Evolutionary conservation across 495 filamentous ascomycete species (phyloP), one percentile per base, ranked within the genome.

Genomic region (Daldinia grandis): DNA sequence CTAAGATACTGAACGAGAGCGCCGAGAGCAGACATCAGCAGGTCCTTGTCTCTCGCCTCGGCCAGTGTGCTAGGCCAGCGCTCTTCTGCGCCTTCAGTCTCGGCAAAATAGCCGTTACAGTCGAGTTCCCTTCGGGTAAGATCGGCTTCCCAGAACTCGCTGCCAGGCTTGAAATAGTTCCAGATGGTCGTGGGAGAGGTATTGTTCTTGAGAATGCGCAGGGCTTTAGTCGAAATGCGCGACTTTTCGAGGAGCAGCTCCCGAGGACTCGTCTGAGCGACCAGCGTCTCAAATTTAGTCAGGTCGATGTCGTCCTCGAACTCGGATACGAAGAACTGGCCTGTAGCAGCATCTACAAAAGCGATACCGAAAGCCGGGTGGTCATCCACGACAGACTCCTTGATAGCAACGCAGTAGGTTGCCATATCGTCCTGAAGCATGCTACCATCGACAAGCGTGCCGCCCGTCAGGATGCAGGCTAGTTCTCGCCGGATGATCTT

Each of bases 401-500:
- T 98, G 79, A 99, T 95, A 2, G 96, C 92, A 59, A 95, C 93
- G 80, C 96, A 99, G 79, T 91, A 99, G 0, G 93, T 96, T 2
- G 95, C 93, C 90, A 97, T 97, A 76, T 98, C 96, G 76, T 98
- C 94, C 78, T 98, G 94, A 19, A 99, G 88, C 96, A 99, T 98
- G 67, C 90, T 90, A 14, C 91, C 93, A 58, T 99, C 96, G 40
- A 98, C 94, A 10, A 99, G 86, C 10, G 96, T 99, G 30, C 95
- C 96, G 7, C 88, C 86, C 0, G 96, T 99, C 15, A 98, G 85
- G 37, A 99, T 93, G 74, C 92, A 94, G 7, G 93, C 87, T 28
- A 99, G 85, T 80, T 99, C 94, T 73, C 96, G 87, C 59, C 87
- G 89, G 71, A 99, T 99, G 68, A 99, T 89, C 79, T 98, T 98